Conservation (phyloP, 1,284 basidiomycete genomes). For the Austroboletus novae-zelandiae region DNA sequence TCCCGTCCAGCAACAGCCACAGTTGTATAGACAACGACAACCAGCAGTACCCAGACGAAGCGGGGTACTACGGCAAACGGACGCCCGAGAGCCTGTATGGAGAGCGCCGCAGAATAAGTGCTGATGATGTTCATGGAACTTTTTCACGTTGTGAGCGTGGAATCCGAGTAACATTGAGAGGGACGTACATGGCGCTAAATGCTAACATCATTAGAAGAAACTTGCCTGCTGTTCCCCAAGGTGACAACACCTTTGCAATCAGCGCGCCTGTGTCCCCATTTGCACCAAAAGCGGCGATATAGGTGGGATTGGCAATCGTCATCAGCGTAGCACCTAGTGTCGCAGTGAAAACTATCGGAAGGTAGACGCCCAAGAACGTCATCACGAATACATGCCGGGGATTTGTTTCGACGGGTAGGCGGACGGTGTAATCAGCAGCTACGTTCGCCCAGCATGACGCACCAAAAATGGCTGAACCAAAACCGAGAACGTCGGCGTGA, state of each 20-base stretch:
- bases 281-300: constrained; percentile 45
- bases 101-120: constrained; percentile 56
- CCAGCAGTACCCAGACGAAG: constrained; percentile 56
- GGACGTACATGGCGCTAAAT: constrained; percentile 47
- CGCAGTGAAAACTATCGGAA: constrained; percentile 53
- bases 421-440: constrained; percentile 57
- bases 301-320: constrained; percentile 53
- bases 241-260: constrained; percentile 41
- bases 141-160: no score
- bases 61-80: constrained; percentile 56
- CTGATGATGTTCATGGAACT: constrained; percentile 47
- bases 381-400: constrained; percentile 49
- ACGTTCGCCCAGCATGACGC: constrained; percentile 47
- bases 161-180: constrained; percentile 38
- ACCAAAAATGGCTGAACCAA: constrained; percentile 55
- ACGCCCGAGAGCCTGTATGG: constrained; percentile 55
- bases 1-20: constrained; percentile 61
- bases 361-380: constrained; percentile 57
- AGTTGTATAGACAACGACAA: constrained; percentile 54
- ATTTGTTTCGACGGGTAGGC: constrained; percentile 45
- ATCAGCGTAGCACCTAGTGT: constrained; percentile 55
- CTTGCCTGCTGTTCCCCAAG: constrained; percentile 52
- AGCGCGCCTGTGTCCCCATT: constrained; percentile 50
- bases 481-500: constrained; percentile 49
- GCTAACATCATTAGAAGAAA: constrained; percentile 60